phyloP scores from a whole-genome alignment of 2,329 filamentous ascomycete species.

The Ophiosphaerella narmari region DNA sequence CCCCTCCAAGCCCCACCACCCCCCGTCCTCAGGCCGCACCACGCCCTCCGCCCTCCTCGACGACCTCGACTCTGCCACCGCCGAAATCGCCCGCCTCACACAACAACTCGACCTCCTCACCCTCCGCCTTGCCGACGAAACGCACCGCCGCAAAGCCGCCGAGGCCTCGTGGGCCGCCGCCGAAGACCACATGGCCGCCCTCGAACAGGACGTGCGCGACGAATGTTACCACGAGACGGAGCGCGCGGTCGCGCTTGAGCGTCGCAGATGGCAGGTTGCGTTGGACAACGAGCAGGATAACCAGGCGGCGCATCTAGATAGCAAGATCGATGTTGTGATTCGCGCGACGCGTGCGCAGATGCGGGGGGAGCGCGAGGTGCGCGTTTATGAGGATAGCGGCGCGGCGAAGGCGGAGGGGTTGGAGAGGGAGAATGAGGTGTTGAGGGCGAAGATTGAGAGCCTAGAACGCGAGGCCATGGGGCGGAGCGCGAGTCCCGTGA shows the following conservation, averaged over 20 bases:
- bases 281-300: conserved; percentile 77
- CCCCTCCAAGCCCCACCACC: conserved; percentile 40
- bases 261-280: conserved; percentile 78
- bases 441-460: conserved; percentile 45
- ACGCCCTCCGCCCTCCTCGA: conserved; percentile 55
- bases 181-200: conserved; percentile 67
- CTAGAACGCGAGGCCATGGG: conserved; percentile 47
- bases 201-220: conserved; percentile 85
- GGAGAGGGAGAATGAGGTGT: conserved; percentile 51
- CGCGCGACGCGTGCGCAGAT: conserved; percentile 54
- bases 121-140: conserved; percentile 71
- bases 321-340: conserved; percentile 78
- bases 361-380: conserved; percentile 46
- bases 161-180: conserved; percentile 74
- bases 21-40: conserved; percentile 47
- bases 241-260: conserved; percentile 71
- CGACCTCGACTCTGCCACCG: conserved; percentile 80
- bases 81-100: conserved; percentile 79
- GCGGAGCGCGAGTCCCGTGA: conserved; percentile 50
- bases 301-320: conserved; percentile 83
- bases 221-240: conserved; percentile 91
- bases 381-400: conserved; percentile 47
- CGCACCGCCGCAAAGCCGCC: conserved; percentile 69
- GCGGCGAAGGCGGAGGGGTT: conserved; percentile 47
- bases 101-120: conserved; percentile 78